Base-by-base conservation (phyloP, 129 eudicot genomes). In the Mikania micrantha region DNA sequence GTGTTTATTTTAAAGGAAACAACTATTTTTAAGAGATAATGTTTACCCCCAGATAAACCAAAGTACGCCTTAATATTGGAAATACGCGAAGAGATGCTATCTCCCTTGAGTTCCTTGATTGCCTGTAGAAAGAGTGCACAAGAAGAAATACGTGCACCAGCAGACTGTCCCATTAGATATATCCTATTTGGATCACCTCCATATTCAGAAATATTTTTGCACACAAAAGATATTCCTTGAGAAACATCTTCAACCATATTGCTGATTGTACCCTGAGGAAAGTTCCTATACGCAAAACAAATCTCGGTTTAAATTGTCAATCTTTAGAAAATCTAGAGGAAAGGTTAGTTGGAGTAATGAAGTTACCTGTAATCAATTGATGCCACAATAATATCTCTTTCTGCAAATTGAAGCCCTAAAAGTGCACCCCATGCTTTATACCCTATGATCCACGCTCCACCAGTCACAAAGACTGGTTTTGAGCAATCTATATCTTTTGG, bases 381-480 rank as follows among this genome's bases (percentile, higher is more conserved):
- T 49, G 97, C 97, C 59, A 90, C 97, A 12, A 90, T 80, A 60
- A 90, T 86, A 47, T 82, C 97, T 60, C 91, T 80, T 79, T 90
- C 87, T 27, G 97, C 86, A 59, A 90, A 84, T n/a, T 87, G 97
- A 66, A 67, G 76, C 49, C 95, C 97, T 15, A 90, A 85, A 66
- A 90, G 78, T 39, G 97, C 81, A 75, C 97, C 97, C 97, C 95
- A 86, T 69, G 85, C 97, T 78, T 90, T 90, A 62, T 90, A 86
- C 95, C 97, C 97, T 58, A 90, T 86, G 76, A 84, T 90, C 97
- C 97, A 90, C 28, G 97, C 97, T 50, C 97, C 97, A 64, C 97
- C 97, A 57, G 97, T 90, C 44, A 90, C 91, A 79, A 90, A 90
- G 49, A 79, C 88, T 11, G 97, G 97, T 71, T 90, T 90, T 13